phyloP scores from a whole-genome alignment of 257 asterid species.

The Solanum sitiens region DNA sequence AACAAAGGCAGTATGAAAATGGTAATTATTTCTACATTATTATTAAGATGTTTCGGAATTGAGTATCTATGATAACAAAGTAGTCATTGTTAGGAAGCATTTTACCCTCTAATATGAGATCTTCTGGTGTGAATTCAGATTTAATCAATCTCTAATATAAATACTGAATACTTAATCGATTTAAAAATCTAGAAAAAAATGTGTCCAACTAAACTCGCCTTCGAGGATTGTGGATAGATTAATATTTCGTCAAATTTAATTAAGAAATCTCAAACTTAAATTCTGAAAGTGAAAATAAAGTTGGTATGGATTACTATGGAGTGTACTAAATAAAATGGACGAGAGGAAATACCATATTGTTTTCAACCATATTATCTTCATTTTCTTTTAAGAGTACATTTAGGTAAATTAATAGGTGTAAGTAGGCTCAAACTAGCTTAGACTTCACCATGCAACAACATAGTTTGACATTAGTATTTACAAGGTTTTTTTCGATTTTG shows the following conservation, averaged over 20 bases:
- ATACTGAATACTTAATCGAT: fast-evolving
- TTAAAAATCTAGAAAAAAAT: too few species aligned
- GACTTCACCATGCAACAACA: background rate
- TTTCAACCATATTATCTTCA: too few species aligned
- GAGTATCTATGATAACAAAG: fast-evolving
- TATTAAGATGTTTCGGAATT: fast-evolving
- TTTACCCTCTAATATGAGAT: fast-evolving
- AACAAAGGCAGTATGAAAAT: too few species aligned
- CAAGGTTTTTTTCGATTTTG: background rate
- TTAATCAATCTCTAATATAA: too few species aligned
- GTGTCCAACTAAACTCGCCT: background rate
- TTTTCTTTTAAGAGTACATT: background rate
- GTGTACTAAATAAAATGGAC: background rate
- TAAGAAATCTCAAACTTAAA: background rate
- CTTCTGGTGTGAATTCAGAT: fast-evolving
- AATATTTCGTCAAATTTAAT: background rate
- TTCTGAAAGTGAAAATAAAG: background rate
- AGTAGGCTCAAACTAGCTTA: background rate
- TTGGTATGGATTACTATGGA: too few species aligned
- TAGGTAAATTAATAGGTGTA: background rate
- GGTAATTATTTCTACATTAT: too few species aligned
- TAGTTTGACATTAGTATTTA: background rate
- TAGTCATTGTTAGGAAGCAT: too few species aligned
- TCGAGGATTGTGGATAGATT: background rate
- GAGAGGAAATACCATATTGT: background rate